phyloP scores from a whole-genome alignment of 2,329 filamentous ascomycete species.

The Bipolaris zeicola region DNA sequence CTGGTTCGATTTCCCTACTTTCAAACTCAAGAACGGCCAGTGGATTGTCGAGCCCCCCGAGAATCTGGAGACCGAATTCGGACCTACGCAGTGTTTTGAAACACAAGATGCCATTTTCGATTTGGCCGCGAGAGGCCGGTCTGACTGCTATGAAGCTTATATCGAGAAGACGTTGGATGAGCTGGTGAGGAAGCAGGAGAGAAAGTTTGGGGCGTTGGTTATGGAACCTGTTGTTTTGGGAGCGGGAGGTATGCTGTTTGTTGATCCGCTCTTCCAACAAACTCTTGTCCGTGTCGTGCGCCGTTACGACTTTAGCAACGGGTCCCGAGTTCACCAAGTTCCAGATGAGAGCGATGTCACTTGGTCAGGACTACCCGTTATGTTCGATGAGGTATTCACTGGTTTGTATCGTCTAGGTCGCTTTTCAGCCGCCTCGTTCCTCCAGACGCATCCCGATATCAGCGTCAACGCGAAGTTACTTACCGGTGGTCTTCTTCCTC shows the following conservation, averaged over 20 bases:
- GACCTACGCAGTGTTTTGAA: slow-evolving; percentile 45
- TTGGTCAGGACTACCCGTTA: slow-evolving; percentile 77
- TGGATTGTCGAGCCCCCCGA: slow-evolving; percentile 69
- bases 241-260: slow-evolving; percentile 82
- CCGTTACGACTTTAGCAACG: slow-evolving; percentile 59
- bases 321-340: not conserved
- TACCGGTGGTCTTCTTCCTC: slow-evolving; percentile 77
- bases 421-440: slow-evolving; percentile 71
- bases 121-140: slow-evolving; percentile 47
- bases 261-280: slow-evolving; percentile 82
- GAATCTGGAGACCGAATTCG: slow-evolving; percentile 55
- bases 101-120: slow-evolving; percentile 45
- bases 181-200: slow-evolving; percentile 61
- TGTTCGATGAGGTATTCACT: slow-evolving; percentile 89
- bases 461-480: slow-evolving; percentile 83
- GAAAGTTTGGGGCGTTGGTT: slow-evolving; percentile 76
- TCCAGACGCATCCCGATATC: slow-evolving; percentile 72
- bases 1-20: slow-evolving; percentile 80
- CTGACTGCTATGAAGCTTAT: slow-evolving; percentile 62
- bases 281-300: slow-evolving; percentile 72
- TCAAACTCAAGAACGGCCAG: slow-evolving; percentile 67
- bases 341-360: slow-evolving; percentile 21
- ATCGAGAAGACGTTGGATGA: slow-evolving; percentile 62
- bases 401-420: slow-evolving; percentile 81
- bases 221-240: slow-evolving; percentile 82